phyloP scores from a whole-genome alignment of 495 filamentous ascomycete genomes.

The Trichoderma asperelloides region DNA sequence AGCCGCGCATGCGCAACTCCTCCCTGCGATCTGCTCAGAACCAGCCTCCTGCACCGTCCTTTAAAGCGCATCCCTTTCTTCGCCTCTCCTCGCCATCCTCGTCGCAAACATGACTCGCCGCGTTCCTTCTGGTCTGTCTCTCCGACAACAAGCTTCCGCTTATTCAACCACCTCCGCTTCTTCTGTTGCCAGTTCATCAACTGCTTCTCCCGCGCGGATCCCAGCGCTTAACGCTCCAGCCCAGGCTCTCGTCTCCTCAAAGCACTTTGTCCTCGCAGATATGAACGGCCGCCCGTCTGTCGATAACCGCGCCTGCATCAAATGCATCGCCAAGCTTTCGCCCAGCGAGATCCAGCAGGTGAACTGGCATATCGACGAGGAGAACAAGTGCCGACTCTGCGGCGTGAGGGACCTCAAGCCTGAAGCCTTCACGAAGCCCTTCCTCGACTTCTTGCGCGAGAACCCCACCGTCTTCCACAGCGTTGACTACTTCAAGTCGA shows the following conservation, averaged over 20 bases:
- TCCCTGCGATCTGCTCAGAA: not conserved
- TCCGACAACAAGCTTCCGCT: conserved; percentile 3
- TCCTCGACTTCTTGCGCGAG: conserved; percentile 75
- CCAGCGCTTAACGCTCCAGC: not conserved
- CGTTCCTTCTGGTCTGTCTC: not conserved
- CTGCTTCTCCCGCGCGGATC: not conserved
- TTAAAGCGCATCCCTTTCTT: not conserved
- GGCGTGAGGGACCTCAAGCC: conserved; percentile 32
- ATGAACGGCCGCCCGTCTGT: conserved; percentile 5
- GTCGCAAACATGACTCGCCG: conserved; percentile 9
- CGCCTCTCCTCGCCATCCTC: not conserved
- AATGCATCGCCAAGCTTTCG: conserved; percentile 8
- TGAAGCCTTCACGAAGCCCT: conserved; percentile 70
- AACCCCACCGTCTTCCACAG: conserved; percentile 93
- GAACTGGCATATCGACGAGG: not conserved
- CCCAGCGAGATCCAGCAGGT: conserved; percentile 1
- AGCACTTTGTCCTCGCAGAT: conserved; percentile 12
- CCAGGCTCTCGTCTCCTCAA: not conserved
- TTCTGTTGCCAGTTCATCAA: not conserved
- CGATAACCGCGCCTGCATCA: conserved; percentile 10
- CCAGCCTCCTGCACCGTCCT: not conserved
- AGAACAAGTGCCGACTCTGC: conserved; percentile 15
- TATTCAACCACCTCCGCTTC: not conserved
- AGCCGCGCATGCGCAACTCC: not conserved
- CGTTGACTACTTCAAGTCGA: conserved; percentile 62